These are phyloP conservation scores for Balakata baccata DNA, from an alignment of 345 rosid species.

Conservation along the genomic window DNA sequence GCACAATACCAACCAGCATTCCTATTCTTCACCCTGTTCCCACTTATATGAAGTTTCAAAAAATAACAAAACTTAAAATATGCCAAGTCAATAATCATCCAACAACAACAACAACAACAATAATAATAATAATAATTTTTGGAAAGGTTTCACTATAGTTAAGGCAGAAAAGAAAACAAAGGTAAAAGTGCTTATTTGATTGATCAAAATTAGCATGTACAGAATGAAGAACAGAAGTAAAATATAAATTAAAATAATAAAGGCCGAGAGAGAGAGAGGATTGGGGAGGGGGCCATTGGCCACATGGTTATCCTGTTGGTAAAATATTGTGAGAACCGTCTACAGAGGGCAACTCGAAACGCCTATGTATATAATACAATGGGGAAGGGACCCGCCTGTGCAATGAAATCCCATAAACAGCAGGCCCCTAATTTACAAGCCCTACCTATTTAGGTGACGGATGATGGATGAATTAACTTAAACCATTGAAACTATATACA, in stretches of 20 bases:
- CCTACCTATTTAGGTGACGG: conserved; percentile 15
- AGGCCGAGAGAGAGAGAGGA: not conserved
- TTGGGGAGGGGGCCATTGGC: not conserved
- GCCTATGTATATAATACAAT: conserved; percentile 38
- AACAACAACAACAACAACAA: too few relatives aligned
- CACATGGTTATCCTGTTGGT: conserved; percentile 9
- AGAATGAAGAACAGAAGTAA: not conserved
- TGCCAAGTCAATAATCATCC: too few relatives aligned
- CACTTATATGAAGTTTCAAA: too few relatives aligned
- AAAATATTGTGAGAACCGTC: conserved; percentile 14
- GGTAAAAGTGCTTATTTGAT: not conserved
- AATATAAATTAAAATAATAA: too few relatives aligned
- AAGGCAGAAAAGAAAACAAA: too few relatives aligned
- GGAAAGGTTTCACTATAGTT: not conserved
- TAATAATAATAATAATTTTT: too few relatives aligned
- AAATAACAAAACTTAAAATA: too few relatives aligned
- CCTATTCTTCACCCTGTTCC: too few relatives aligned
- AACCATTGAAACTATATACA: conserved; percentile 37
- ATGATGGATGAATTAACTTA: conserved; percentile 27
- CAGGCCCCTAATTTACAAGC: conserved; percentile 18
- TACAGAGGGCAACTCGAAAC: conserved; percentile 4
- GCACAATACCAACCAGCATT: too few relatives aligned
- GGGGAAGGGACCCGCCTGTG: conserved; percentile 27
- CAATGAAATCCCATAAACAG: conserved; percentile 27
- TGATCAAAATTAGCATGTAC: conserved; percentile 18